phyloP scores from a whole-genome alignment of 2,329 filamentous ascomycete genomes.

The Ophiostoma pallidulum region DNA sequence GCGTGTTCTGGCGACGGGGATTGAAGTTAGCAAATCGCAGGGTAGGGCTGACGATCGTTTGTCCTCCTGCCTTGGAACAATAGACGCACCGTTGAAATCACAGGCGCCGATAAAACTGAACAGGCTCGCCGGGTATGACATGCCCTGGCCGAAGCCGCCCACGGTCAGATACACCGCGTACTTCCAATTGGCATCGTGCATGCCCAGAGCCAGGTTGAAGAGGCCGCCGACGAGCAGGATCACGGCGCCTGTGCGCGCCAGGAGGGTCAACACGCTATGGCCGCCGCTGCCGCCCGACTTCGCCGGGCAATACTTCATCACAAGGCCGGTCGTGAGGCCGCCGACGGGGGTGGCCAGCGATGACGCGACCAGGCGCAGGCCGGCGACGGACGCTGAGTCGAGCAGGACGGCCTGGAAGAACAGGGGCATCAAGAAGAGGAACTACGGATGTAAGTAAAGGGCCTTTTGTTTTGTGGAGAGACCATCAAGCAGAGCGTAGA shows the following conservation, averaged over 20 bases:
- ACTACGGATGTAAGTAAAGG: no score
- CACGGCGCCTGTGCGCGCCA: constrained; percentile 41
- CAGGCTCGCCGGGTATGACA: constrained; percentile 10
- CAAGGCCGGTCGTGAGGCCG: constrained; percentile 44
- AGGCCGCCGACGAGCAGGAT: constrained; percentile 39
- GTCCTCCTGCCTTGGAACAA: neutral
- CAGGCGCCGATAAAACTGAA: neutral
- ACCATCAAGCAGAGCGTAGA: constrained; percentile 10
- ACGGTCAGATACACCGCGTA: constrained; percentile 27
- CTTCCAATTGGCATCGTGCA: constrained; percentile 42
- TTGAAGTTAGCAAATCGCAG: no score
- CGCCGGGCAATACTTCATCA: constrained; percentile 40
- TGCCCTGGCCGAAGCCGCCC: constrained; percentile 15
- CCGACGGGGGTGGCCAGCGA: constrained; percentile 50
- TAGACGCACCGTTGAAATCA: constrained; percentile 9
- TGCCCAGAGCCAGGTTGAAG: constrained; percentile 35
- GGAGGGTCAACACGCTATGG: constrained; percentile 40
- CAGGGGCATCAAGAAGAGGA: constrained; percentile 60
- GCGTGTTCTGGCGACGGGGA: constrained; percentile 5
- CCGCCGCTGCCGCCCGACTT: constrained; percentile 22
- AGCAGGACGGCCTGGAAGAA: constrained; percentile 60
- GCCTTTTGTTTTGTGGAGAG: no score
- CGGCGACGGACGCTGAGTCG: constrained; percentile 54
- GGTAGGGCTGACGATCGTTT: neutral
- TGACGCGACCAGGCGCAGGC: constrained; percentile 53